phyloP scores from a whole-genome alignment of 768 basidiomycete genomes.

The Trametes elegans region DNA sequence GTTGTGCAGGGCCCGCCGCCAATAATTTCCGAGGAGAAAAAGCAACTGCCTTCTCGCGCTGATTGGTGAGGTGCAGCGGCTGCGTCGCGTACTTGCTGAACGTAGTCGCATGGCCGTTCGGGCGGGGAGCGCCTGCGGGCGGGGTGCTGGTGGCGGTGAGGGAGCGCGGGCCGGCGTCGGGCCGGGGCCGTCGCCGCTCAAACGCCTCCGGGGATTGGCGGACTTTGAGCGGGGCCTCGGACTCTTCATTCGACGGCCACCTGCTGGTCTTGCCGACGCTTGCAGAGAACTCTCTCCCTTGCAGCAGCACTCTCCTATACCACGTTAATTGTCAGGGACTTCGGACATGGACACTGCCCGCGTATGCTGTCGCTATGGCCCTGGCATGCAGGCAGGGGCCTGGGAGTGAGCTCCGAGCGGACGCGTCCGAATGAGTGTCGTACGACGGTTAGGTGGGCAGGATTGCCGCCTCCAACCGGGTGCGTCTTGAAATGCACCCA shows the following conservation, averaged over 20 bases:
- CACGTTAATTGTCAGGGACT: too few species aligned
- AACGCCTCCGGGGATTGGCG: conserved; percentile 2
- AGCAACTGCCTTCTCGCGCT: background rate
- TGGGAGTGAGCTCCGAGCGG: too few species aligned
- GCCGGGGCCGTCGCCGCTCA: background rate
- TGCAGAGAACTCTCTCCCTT: background rate
- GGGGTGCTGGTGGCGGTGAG: too few species aligned
- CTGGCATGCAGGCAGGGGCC: too few species aligned
- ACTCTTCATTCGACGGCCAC: background rate
- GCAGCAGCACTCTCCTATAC: background rate
- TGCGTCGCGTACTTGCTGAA: background rate
- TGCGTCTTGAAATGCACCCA: too few species aligned
- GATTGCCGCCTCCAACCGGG: too few species aligned
- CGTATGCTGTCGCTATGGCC: too few species aligned
- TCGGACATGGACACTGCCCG: too few species aligned
- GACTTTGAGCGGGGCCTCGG: conserved; percentile 3
- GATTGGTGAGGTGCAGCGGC: background rate
- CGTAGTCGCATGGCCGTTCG: background rate
- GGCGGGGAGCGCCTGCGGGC: background rate
- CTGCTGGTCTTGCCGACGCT: background rate
- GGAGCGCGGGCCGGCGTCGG: background rate
- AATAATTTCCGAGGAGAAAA: conserved; percentile 6
- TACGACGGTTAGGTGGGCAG: too few species aligned
- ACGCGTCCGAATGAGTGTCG: too few species aligned
- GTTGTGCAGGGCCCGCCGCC: background rate